A percentile compares a stretch with the other conserved stretches of the same genome.
Evolutionary conservation across 225 moss, liverwort and hornwort genomes (phyloP).

Genomic region (Thuidium tamariscinum): DNA sequence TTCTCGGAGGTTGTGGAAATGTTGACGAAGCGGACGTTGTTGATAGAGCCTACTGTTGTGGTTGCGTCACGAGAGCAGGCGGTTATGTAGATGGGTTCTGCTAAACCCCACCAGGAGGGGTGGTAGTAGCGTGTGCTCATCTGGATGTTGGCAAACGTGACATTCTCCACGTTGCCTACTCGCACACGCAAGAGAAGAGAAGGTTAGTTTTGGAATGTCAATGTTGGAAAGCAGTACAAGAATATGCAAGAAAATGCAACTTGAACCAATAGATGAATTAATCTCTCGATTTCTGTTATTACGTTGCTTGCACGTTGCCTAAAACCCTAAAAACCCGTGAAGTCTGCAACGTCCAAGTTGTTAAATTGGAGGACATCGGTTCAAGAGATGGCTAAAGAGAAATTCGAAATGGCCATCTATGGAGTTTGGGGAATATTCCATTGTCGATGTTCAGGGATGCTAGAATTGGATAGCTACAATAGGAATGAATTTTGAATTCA

Average conservation of each 20-base stretch:
- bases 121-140: conserved; percentile 81
- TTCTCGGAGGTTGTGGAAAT: conserved; percentile 66
- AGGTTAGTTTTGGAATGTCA: background rate
- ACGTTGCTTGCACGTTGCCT: background rate
- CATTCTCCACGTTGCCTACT: conserved; percentile 53
- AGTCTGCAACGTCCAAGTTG: background rate
- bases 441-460: background rate
- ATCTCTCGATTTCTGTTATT: background rate
- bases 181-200: accelerated
- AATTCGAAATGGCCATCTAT: background rate
- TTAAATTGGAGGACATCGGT: background rate
- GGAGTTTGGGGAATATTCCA: background rate
- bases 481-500: background rate
- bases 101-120: conserved; percentile 83
- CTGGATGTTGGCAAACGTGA: conserved; percentile 62
- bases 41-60: conserved; percentile 45
- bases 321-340: background rate
- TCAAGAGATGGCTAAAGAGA: background rate
- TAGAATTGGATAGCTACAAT: background rate
- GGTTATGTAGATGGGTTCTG: conserved; percentile 78
- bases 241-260: background rate
- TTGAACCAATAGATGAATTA: too few species aligned
- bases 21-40: conserved; percentile 49
- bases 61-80: conserved; percentile 38
- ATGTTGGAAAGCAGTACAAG: background rate